phyloP scores from a whole-genome alignment of 345 rosid species.

The Populus alba region DNA sequence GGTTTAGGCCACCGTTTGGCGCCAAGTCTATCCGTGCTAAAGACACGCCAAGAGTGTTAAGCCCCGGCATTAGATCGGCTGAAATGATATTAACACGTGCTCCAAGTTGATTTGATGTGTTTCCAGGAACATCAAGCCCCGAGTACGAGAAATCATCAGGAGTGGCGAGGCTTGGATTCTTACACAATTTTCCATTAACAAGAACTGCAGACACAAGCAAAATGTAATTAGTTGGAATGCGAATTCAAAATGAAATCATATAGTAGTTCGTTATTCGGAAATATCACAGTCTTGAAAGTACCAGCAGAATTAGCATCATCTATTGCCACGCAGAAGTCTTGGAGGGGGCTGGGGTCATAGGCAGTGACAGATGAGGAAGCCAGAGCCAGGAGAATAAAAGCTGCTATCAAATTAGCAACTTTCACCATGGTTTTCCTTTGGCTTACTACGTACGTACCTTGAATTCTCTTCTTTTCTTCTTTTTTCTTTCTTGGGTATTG shows the following conservation, averaged over 20 bases:
- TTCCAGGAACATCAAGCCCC: background rate
- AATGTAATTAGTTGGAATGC: background rate
- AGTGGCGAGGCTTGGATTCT: no score
- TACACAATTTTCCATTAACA: no score
- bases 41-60: background rate
- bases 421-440: background rate
- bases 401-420: background rate
- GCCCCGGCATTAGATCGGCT: background rate
- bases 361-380: slow-evolving; percentile 2
- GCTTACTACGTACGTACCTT: no score
- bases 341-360: slow-evolving; percentile 14
- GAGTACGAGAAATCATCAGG: background rate
- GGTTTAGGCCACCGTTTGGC: slow-evolving; percentile 15
- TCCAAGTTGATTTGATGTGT: background rate
- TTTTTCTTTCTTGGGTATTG: background rate
- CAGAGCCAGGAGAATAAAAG: background rate
- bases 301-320: background rate
- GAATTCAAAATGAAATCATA: background rate
- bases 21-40: background rate
- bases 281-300: background rate
- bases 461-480: background rate
- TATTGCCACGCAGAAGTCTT: slow-evolving; percentile 11
- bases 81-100: background rate
- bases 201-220: background rate
- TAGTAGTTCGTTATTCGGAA: background rate